Conservation (phyloP, 1,139 yeast genomes). For the Petasospora fabianii region DNA sequence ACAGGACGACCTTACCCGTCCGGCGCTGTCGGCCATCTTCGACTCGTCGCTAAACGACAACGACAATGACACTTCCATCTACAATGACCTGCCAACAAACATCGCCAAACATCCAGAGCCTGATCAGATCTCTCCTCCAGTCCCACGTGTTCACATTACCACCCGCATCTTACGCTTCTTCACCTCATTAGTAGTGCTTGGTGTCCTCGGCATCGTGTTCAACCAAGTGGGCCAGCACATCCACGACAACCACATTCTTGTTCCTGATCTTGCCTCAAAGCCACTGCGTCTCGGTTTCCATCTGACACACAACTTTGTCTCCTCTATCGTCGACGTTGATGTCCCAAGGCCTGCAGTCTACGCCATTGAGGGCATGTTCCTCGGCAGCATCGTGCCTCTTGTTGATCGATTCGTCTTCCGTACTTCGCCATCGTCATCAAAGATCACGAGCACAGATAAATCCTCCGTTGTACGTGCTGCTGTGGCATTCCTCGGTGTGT, state of each 20-base stretch:
- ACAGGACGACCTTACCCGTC: slow-evolving; percentile 14
- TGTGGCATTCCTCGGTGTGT: slow-evolving; percentile 77
- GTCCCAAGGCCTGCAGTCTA: slow-evolving; percentile 22
- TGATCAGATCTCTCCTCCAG: background rate
- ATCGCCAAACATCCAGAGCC: slow-evolving; percentile 10
- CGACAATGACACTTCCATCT: slow-evolving; percentile 13
- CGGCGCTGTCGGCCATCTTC: slow-evolving; percentile 16
- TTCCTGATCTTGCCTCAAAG: slow-evolving; percentile 28
- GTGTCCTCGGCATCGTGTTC: slow-evolving; percentile 45
- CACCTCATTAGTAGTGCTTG: slow-evolving; percentile 34
- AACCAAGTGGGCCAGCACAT: slow-evolving; percentile 48
- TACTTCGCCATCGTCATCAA: slow-evolving; percentile 12
- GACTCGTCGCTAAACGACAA: slow-evolving; percentile 12
- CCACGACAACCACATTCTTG: slow-evolving; percentile 45
- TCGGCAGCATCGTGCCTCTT: slow-evolving; percentile 62
- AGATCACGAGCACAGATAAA: slow-evolving; percentile 29
- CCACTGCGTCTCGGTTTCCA: slow-evolving; percentile 32
- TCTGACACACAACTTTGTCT: slow-evolving; percentile 28
- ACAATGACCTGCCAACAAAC: slow-evolving; percentile 13
- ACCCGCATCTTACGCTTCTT: slow-evolving; percentile 8
- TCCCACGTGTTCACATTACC: slow-evolving; percentile 4
- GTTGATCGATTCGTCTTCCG: slow-evolving; percentile 38
- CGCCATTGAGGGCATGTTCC: slow-evolving; percentile 55
- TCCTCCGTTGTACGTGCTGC: slow-evolving; percentile 53
- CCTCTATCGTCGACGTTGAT: slow-evolving; percentile 1